A percentile compares a stretch with the other conserved stretches of the same genome.
phyloP scores from a whole-genome alignment of 2,329 filamentous ascomycete species.

The Colletotrichum salicis region DNA sequence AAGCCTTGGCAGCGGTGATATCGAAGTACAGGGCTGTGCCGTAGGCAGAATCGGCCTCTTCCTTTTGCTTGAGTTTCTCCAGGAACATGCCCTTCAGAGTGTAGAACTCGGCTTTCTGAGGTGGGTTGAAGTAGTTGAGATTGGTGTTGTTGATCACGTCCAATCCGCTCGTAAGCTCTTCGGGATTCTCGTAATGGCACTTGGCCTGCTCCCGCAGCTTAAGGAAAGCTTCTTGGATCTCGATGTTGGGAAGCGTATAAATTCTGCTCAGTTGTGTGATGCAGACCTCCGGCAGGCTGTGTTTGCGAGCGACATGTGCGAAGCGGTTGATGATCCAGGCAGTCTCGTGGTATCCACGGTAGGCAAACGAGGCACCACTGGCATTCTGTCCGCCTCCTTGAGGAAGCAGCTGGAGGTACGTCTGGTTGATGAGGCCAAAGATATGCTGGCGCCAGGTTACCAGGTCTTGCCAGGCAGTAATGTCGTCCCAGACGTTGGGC shows the following conservation, averaged over 20 bases:
- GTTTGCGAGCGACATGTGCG: constrained; percentile 96
- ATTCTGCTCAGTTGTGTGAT: constrained; percentile 97
- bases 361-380: constrained; percentile 92
- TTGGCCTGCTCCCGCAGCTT: constrained; percentile 99
- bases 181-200: constrained; percentile 96
- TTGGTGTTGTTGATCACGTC: constrained; percentile 99
- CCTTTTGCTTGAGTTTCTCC: constrained; percentile 89
- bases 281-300: constrained; percentile 95
- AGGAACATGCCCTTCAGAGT: constrained; percentile 99
- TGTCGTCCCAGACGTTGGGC: constrained; percentile 99
- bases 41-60: constrained; percentile 92
- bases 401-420: constrained; percentile 87
- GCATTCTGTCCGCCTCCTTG: constrained; percentile 79
- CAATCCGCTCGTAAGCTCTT: constrained; percentile 89
- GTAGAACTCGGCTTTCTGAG: constrained; percentile 99
- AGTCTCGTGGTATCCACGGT: constrained; percentile 97
- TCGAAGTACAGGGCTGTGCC: constrained; percentile 96
- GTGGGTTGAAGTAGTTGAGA: constrained; percentile 94
- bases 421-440: constrained; percentile 95
- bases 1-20: constrained; percentile 93
- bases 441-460: constrained; percentile 99
- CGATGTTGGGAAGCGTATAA: constrained; percentile 98
- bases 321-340: constrained; percentile 99
- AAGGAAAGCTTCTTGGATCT: constrained; percentile 98
- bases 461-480: constrained; percentile 98